phyloP scores from a whole-genome alignment of 148 eudicot species.

The Rhododendron vialii region DNA sequence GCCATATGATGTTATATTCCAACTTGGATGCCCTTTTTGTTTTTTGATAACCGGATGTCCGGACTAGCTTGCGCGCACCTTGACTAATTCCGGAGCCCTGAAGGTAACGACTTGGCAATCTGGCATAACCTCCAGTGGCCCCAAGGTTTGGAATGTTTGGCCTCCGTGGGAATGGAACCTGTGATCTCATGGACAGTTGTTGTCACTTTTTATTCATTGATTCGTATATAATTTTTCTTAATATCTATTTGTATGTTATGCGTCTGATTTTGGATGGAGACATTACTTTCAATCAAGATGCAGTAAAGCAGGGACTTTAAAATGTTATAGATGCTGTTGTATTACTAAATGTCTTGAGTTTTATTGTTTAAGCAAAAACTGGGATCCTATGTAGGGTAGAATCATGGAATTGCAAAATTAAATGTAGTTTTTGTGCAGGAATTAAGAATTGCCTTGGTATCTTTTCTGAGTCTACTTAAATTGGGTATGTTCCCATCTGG shows the following conservation, averaged over 20 bases:
- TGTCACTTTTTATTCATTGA: neutral
- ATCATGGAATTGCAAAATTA: neutral
- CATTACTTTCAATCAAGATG: neutral
- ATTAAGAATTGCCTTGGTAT: neutral
- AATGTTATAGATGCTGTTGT: neutral
- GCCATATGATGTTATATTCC: neutral
- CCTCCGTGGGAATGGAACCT: no score
- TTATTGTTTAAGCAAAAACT: neutral
- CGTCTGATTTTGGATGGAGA: neutral
- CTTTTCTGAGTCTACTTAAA: neutral
- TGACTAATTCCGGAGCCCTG: no score
- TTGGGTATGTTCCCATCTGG: neutral
- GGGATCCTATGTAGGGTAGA: neutral
- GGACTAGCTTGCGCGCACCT: no score
- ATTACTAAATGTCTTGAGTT: neutral
- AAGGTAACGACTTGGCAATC: no score
- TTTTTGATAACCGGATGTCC: neutral
- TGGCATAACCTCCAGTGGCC: no score
- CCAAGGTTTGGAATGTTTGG: no score
- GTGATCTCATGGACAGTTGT: no score
- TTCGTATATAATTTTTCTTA: neutral
- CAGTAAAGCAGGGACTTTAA: neutral
- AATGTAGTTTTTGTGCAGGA: neutral
- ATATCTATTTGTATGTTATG: neutral
- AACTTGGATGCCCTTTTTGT: neutral